Base-by-base conservation (phyloP, 306 rosid species). In the Acacia crassicarpa region DNA sequence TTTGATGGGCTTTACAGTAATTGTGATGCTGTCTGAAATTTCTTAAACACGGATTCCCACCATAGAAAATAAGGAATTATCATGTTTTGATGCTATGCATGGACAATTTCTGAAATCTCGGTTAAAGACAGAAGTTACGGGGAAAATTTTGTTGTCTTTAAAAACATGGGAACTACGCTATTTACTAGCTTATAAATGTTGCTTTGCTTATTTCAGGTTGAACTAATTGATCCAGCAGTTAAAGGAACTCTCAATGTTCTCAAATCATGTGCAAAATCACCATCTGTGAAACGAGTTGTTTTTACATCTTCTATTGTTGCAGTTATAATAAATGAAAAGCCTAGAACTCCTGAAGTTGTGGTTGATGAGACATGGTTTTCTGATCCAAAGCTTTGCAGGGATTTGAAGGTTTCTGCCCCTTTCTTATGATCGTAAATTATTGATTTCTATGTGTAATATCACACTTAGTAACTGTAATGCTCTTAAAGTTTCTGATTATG, bases 331-430 rank as follows among this genome's bases (percentile, higher is more conserved):
- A 72, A 1, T 65, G 68, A 30, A 44, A 87, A 67, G 69, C 88
- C 90, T 44, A 27, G 8, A 72, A 82, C 12, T 79, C 86, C 86
- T 33, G 38, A 33, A 33, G 38, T 33, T 0, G 80, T 87, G 8
- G 75, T 82, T 76, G 86, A 87, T 72, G 90, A 87, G 75, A 84
- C 88, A 38, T 87, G 90, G 86, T 84, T 84, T 76, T 81, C 90
- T 12, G 7, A 79, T 82, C 74, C 88, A 38, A 82, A 75, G n/a
- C 23, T 75, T 44, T 87, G 84, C 23, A 54, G 71, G 62, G 82
- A 84, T 54, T 58, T 15, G 40, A 1, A 79, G 84, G 88, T 87
- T 71, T 63, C 80, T 74, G 46, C 69, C 33, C 2, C 20, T 51
- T 74, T 68, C 14, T 19, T 45, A 2, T 17, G 3, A 3, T 16